phyloP scores from a whole-genome alignment of 2,329 filamentous ascomycete genomes.

The Ceratocystis eucalypticola region DNA sequence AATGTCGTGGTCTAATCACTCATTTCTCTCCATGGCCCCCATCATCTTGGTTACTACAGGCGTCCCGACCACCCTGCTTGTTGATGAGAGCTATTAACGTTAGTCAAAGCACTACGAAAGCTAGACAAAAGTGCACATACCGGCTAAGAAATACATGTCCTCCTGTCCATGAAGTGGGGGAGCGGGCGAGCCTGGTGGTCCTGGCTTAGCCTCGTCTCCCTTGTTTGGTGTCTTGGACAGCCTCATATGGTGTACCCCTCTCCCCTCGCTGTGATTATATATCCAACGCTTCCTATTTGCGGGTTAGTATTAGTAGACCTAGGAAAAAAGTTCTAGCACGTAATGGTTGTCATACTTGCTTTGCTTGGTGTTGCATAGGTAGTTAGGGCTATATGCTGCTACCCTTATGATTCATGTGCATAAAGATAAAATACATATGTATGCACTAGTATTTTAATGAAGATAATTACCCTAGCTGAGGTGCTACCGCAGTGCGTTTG shows the following conservation, averaged over 20 bases:
- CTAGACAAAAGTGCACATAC: background rate
- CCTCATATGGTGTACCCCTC: too few species aligned
- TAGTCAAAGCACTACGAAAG: background rate
- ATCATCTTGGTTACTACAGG: background rate
- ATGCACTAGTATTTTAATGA: background rate
- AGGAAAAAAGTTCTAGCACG: background rate
- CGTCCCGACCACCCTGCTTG: background rate
- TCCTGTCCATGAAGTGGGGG: background rate
- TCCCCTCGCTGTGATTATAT: background rate
- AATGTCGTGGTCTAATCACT: background rate
- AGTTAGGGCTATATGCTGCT: background rate
- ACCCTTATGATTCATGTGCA: background rate
- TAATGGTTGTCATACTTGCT: background rate
- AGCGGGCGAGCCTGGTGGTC: background rate
- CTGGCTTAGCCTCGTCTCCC: background rate
- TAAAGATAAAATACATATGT: background rate
- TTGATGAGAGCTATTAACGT: background rate
- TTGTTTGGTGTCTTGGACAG: background rate
- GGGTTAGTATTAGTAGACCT: background rate
- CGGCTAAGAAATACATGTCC: background rate
- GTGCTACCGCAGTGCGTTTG: too few species aligned
- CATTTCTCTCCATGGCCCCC: background rate
- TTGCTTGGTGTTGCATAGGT: background rate
- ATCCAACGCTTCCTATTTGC: constrained; percentile 8
- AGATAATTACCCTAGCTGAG: background rate